A percentile compares a stretch with the other conserved stretches of the same genome.
Conservation (phyloP, 75 land plant genomes). For the Selaginella moellendorffii region DNA sequence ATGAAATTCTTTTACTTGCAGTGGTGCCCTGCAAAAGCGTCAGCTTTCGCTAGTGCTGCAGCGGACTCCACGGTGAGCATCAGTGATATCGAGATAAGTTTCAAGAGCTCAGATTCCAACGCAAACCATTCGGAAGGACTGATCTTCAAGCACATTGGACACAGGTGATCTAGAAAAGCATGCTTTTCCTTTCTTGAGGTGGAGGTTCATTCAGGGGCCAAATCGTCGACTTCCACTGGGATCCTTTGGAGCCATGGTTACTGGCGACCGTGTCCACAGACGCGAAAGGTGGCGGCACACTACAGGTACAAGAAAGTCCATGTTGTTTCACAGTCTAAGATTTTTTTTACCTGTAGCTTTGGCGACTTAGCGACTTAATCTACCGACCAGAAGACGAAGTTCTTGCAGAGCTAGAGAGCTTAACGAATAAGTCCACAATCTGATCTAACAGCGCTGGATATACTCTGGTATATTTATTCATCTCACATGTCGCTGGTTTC, state of each 20-base stretch:
- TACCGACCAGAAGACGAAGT: slow-evolving; percentile 92
- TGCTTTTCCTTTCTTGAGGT: too few species aligned
- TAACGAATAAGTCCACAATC: too few species aligned
- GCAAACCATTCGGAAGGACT: slow-evolving; percentile 54
- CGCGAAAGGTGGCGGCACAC: slow-evolving; percentile 85
- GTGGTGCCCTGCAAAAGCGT: slow-evolving; percentile 91
- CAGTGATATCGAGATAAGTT: slow-evolving; percentile 94
- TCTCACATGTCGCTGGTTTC: neutral
- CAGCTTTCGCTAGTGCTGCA: slow-evolving; percentile 95
- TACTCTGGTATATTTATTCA: too few species aligned
- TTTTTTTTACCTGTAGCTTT: slow-evolving; percentile 51
- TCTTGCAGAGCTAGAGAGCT: slow-evolving; percentile 58
- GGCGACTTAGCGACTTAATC: slow-evolving; percentile 91
- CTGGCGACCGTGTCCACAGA: slow-evolving; percentile 95
- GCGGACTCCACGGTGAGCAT: slow-evolving; percentile 86
- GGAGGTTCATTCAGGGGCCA: slow-evolving; percentile 72
- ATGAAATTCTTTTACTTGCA: slow-evolving; percentile 17
- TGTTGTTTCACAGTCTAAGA: neutral
- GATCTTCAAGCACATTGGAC: slow-evolving; percentile 94
- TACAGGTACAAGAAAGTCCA: slow-evolving; percentile 44
- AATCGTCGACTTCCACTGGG: slow-evolving; percentile 97
- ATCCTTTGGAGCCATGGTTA: slow-evolving; percentile 87
- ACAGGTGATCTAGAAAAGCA: too few species aligned
- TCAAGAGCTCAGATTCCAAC: slow-evolving; percentile 9
- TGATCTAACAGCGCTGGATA: too few species aligned